Base-by-base conservation (phyloP, 2,329 filamentous ascomycete species). In the Dactylellina leptospora region DNA sequence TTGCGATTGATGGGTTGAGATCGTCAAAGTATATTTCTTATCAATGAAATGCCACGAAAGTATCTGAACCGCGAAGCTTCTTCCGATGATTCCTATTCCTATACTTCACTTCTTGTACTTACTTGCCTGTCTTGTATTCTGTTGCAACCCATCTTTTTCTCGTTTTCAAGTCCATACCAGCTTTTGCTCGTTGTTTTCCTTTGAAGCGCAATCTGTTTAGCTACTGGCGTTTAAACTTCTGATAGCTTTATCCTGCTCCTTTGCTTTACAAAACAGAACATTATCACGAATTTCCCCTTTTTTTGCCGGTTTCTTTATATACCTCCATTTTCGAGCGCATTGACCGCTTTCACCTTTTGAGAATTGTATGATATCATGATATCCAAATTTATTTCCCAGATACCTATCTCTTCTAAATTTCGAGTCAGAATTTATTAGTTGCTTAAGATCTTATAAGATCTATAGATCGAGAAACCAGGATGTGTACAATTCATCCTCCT, bases 1-100 rank as follows among this genome's bases (percentile, higher is more conserved):
- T 42, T 10, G 66, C 20, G 47, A 71, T 44, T 53, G 38, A 50
- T 55, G n/a, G n/a, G n/a, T n/a, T n/a, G n/a, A n/a, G n/a, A n/a
- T n/a, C n/a, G n/a, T n/a, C n/a, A n/a, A n/a, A n/a, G n/a, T n/a
- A n/a, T n/a, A n/a, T n/a, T n/a, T n/a, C 40, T 47, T 38, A 53
- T 38, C 20, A 25, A 36, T n/a, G 13, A 40, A n/a, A 1, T 13
- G 11, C 42, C 4, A n/a, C n/a, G 16, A 45, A 4, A 18, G n/a
- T 4, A 45, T 11, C 11, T 33, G 5, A 6, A 33, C 28, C 5
- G 5, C 13, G 16, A 11, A 40, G 13, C 11, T 40, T 5, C 28
- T 33, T 6, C 28, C 28, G 28, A 6, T 33, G 5, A 6, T 5
- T 33, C 11, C 28, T 11, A n/a, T 42, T 42, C 38, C n/a, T 42